Percentiles rank a stretch among this genome's conserved stretches.
These are phyloP conservation scores for Monilinia fructicola DNA, from an alignment of 2,329 filamentous ascomycete species.

Conservation along the genomic window DNA sequence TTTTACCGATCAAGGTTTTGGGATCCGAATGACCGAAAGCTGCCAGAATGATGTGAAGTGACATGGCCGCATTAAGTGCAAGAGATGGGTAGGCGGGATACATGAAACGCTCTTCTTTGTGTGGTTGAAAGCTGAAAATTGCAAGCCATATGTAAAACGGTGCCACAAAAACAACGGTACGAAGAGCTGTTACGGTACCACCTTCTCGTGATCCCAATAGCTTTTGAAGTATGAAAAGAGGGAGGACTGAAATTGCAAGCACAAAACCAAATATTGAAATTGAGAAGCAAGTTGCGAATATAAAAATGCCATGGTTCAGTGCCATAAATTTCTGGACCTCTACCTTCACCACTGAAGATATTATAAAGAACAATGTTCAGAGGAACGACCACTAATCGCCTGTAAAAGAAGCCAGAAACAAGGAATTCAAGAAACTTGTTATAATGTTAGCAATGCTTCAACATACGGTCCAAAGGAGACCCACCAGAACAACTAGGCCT, in stretches of 20 bases:
- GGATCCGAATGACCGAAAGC: conserved; percentile 71
- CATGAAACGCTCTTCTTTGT: conserved; percentile 99
- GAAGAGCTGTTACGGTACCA: conserved; percentile 66
- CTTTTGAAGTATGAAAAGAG: conserved; percentile 74
- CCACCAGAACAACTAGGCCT: conserved; percentile 38
- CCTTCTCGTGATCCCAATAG: conserved; percentile 55
- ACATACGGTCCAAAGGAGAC: background rate
- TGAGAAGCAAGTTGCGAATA: conserved; percentile 82
- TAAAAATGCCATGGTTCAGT: conserved; percentile 98
- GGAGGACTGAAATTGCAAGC: conserved; percentile 71
- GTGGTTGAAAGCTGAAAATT: conserved; percentile 88
- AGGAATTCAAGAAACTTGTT: conserved; percentile 64
- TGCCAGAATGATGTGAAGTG: conserved; percentile 75
- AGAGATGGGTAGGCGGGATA: conserved; percentile 93
- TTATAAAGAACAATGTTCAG: conserved; percentile 97
- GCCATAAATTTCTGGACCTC: conserved; percentile 88
- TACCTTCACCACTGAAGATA: conserved; percentile 74
- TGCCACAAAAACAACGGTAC: conserved; percentile 72
- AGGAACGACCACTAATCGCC: conserved; percentile 71
- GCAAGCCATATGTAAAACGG: conserved; percentile 94
- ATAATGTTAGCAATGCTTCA: conserved; percentile 35
- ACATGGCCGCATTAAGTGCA: conserved; percentile 81
- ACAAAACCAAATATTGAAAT: conserved; percentile 97
- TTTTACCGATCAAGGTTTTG: conserved; percentile 64
- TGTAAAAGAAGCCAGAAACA: conserved; percentile 84